Percentiles rank a stretch among this genome's conserved stretches.
Evolutionary conservation across 177 flowering plant species (phyloP).

Genomic region (Vitis hybrid): DNA sequence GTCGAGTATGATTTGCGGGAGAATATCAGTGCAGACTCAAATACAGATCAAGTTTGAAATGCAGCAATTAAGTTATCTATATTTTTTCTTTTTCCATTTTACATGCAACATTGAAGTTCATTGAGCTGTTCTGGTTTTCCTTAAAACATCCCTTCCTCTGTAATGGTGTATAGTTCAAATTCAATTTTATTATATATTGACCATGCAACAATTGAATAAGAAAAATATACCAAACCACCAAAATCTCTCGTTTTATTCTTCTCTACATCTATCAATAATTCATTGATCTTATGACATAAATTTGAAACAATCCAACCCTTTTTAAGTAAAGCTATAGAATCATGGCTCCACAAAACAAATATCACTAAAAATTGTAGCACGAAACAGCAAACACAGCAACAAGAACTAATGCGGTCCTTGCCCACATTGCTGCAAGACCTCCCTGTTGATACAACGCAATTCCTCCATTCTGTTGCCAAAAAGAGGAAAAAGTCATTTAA

Average conservation of each 20-base stretch:
- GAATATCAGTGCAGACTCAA: constrained; percentile 30
- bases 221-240: constrained; percentile 1
- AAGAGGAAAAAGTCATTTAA: neutral
- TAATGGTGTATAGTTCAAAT: constrained; percentile 3
- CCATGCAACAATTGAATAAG: neutral
- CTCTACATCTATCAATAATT: constrained; percentile 6
- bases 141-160: neutral
- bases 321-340: constrained; percentile 1
- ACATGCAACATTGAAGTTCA: neutral
- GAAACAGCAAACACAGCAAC: constrained; percentile 32
- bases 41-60: constrained; percentile 33
- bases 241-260: constrained; percentile 9
- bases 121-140: neutral
- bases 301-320: constrained; percentile 10
- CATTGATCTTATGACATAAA: constrained; percentile 4
- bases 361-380: constrained; percentile 20
- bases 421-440: constrained; percentile 28
- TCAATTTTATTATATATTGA: neutral
- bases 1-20: constrained; percentile 81
- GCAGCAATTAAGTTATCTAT: neutral
- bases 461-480: constrained; percentile 54
- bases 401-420: constrained; percentile 31
- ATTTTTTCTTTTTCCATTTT: neutral
- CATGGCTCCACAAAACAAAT: constrained; percentile 2
- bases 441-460: constrained; percentile 23